Conservation (phyloP, 805 yeast genomes). For the Wickerhamiella galacta region DNA sequence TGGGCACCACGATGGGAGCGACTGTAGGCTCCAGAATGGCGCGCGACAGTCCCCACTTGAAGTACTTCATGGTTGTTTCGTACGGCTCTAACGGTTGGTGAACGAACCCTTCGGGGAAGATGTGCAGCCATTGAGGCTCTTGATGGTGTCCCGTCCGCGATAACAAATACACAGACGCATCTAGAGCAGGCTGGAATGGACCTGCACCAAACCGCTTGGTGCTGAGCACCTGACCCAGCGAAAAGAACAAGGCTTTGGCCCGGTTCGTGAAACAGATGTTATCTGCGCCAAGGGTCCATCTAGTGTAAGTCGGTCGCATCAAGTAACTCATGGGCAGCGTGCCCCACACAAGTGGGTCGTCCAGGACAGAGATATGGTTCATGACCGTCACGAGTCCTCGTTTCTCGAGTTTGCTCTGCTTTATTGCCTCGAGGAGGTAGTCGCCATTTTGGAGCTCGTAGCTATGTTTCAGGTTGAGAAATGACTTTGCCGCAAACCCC, state of each 20-base stretch:
- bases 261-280: slow-evolving; percentile 54
- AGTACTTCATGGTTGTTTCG: slow-evolving; percentile 77
- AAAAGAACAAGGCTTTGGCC: slow-evolving; percentile 37
- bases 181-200: slow-evolving; percentile 80
- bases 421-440: slow-evolving; percentile 44
- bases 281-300: slow-evolving; percentile 93
- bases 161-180: slow-evolving; percentile 61
- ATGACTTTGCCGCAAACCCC: slow-evolving; percentile 44
- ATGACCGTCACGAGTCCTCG: slow-evolving; percentile 69
- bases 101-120: slow-evolving; percentile 90
- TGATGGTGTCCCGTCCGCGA: too few relatives aligned
- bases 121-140: slow-evolving; percentile 58
- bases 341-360: slow-evolving; percentile 80
- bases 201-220: slow-evolving; percentile 84
- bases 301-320: slow-evolving; percentile 41
- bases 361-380: slow-evolving; percentile 63
- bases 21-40: slow-evolving; percentile 64
- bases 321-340: slow-evolving; percentile 57
- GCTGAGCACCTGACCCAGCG: slow-evolving; percentile 75
- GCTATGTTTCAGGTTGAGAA: slow-evolving; percentile 44
- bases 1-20: slow-evolving; percentile 77
- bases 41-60: slow-evolving; percentile 90
- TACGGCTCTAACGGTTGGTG: slow-evolving; percentile 65
- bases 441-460: slow-evolving; percentile 48
- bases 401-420: slow-evolving; percentile 46